phyloP scores from a whole-genome alignment of 75 land plant species.

The Pseudotsuga menziesii region DNA sequence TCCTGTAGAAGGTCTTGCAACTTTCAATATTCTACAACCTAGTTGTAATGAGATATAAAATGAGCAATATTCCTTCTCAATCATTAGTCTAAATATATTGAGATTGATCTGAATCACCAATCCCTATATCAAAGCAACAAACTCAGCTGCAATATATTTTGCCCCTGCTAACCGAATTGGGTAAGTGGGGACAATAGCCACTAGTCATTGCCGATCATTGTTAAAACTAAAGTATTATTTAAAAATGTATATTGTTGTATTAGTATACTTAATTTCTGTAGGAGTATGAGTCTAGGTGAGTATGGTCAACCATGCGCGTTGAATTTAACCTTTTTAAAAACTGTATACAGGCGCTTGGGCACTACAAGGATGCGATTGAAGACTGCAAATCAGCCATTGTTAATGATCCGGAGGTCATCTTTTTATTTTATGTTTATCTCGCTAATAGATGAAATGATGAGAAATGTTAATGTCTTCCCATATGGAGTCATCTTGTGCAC shows the following conservation, averaged over 20 bases:
- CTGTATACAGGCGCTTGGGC: slow-evolving; percentile 34
- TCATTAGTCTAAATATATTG: too few species aligned
- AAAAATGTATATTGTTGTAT: not conserved
- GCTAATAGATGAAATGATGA: not conserved
- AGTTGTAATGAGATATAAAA: too few species aligned
- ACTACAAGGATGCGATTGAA: slow-evolving; percentile 32
- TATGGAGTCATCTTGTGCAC: not conserved
- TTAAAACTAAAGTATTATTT: not conserved
- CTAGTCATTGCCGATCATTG: too few species aligned
- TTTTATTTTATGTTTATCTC: slow-evolving; percentile 5
- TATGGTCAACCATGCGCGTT: not conserved
- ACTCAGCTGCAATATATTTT: too few species aligned
- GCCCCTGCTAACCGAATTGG: too few species aligned
- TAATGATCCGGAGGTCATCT: slow-evolving; percentile 39
- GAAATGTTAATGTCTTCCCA: not conserved
- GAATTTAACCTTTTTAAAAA: not conserved
- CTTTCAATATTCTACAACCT: too few species aligned
- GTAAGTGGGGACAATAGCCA: too few species aligned
- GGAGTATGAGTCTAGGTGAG: not conserved
- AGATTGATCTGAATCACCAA: too few species aligned
- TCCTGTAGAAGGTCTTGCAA: too few species aligned
- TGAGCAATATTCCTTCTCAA: too few species aligned
- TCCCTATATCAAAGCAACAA: too few species aligned
- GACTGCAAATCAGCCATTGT: slow-evolving; percentile 46
- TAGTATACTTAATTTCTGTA: not conserved